Evolutionary conservation across 148 eudicot genomes (phyloP).

Genomic region (Bassia scoparia): DNA sequence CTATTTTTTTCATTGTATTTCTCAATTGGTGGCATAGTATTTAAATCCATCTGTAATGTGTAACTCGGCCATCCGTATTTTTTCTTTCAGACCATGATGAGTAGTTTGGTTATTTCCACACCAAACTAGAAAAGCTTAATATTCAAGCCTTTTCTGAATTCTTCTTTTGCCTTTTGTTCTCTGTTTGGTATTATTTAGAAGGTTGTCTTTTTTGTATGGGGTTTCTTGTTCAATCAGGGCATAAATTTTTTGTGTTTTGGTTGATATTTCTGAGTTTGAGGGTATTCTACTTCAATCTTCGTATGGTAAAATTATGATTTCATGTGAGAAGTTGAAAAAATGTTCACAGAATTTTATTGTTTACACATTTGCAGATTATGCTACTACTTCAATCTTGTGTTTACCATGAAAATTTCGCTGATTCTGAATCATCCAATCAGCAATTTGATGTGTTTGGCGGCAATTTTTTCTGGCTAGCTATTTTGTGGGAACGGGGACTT

Average conservation of each 20-base stretch:
- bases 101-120: background rate
- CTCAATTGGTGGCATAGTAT: no score
- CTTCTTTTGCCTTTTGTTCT: background rate
- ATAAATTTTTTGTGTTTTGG: background rate
- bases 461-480: slow-evolving; percentile 61
- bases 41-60: no score
- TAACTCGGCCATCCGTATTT: no score
- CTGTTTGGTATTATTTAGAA: background rate
- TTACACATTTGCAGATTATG: slow-evolving; percentile 49
- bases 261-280: background rate
- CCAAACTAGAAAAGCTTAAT: background rate
- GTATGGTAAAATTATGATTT: background rate
- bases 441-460: slow-evolving; percentile 42
- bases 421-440: slow-evolving; percentile 26
- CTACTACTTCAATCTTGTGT: slow-evolving; percentile 53
- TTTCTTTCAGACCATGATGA: no score
- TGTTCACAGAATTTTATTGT: background rate
- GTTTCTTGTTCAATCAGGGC: background rate
- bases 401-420: slow-evolving; percentile 27
- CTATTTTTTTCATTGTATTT: background rate
- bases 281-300: background rate
- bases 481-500: slow-evolving; percentile 92
- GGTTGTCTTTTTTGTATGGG: background rate
- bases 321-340: no score
- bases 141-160: background rate